These are phyloP conservation scores for Mycena sp. DNA, from an alignment of 1,284 basidiomycete species.

Conservation along the genomic window DNA sequence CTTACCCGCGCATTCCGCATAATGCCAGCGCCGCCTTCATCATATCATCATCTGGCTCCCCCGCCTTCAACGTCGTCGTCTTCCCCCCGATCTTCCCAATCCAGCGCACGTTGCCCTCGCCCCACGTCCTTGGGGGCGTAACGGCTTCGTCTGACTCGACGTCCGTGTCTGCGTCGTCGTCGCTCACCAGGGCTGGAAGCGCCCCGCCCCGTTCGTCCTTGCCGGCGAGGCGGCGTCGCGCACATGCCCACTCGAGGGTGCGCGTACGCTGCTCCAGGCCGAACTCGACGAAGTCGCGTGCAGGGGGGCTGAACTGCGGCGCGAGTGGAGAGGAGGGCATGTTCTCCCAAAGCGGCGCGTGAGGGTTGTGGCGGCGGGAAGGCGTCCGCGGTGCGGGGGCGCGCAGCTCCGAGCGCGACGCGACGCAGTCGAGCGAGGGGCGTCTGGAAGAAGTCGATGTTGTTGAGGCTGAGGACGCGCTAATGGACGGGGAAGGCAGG, in stretches of 20 bases:
- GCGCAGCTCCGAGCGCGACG: conserved; percentile 64
- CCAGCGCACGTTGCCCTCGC: conserved; percentile 24
- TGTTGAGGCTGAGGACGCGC: conserved; percentile 34
- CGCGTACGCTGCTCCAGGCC: conserved; percentile 53
- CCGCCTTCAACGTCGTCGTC: neutral
- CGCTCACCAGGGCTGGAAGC: conserved; percentile 12
- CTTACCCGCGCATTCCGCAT: conserved; percentile 28
- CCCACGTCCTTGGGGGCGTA: conserved; percentile 30
- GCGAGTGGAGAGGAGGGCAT: conserved; percentile 76
- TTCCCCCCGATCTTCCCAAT: neutral
- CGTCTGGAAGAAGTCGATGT: conserved; percentile 40
- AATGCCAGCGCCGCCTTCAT: conserved; percentile 31
- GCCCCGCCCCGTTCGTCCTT: conserved; percentile 12
- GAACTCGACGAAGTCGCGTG: conserved; percentile 62
- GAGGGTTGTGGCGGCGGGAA: conserved; percentile 48
- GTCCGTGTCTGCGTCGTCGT: conserved; percentile 31
- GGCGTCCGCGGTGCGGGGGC: conserved; percentile 55
- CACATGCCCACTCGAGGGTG: conserved; percentile 81
- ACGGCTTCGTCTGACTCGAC: conserved; percentile 32
- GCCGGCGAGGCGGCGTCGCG: conserved; percentile 35
- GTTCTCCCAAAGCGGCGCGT: conserved; percentile 65
- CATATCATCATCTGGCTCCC: conserved; percentile 30
- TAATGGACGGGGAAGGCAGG: conserved; percentile 41
- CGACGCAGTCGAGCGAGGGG: conserved; percentile 67
- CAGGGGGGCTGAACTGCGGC: conserved; percentile 58